phyloP scores from a whole-genome alignment of 768 basidiomycete genomes.

The Macrolepiota fuliginosa region DNA sequence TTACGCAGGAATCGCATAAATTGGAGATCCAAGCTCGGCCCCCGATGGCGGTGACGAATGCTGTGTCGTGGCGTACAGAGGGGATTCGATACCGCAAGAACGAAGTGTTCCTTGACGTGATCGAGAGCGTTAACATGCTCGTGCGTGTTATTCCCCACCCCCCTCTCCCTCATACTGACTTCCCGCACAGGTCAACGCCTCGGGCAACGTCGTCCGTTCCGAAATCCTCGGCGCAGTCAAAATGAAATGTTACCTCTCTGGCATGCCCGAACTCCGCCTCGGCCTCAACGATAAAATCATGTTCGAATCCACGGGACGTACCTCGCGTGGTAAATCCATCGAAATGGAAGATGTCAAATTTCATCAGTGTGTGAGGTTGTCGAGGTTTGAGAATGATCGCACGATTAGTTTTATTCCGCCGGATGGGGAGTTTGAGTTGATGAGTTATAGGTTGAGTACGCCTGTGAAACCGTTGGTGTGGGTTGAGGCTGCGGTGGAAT shows the following conservation, averaged over 20 bases:
- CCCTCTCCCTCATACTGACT: background rate
- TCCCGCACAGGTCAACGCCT: slow-evolving; percentile 79
- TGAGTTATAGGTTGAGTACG: slow-evolving; percentile 95
- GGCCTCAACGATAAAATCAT: slow-evolving; percentile 99
- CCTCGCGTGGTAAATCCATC: slow-evolving; percentile 93
- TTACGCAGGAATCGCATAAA: slow-evolving; percentile 98
- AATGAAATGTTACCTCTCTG: slow-evolving; percentile 99
- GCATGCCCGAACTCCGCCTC: slow-evolving; percentile 97
- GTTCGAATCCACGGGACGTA: slow-evolving; percentile 96
- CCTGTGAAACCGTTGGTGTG: slow-evolving; percentile 96
- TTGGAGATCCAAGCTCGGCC: slow-evolving; percentile 90
- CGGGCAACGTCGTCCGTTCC: slow-evolving; percentile 94
- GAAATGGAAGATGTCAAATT: slow-evolving; percentile 99
- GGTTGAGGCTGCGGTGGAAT: slow-evolving; percentile 97
- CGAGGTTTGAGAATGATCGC: slow-evolving; percentile 97
- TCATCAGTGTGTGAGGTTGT: slow-evolving; percentile 97
- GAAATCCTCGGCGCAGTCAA: slow-evolving; percentile 99
- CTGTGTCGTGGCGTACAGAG: slow-evolving; percentile 97
- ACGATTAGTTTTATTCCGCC: slow-evolving; percentile 99
- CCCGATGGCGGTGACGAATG: slow-evolving; percentile 96
- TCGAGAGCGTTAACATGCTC: slow-evolving; percentile 95
- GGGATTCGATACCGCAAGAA: slow-evolving; percentile 98
- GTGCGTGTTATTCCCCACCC: slow-evolving; percentile 55
- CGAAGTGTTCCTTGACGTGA: slow-evolving; percentile 97
- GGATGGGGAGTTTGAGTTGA: slow-evolving; percentile 97